phyloP scores from a whole-genome alignment of 2,329 filamentous ascomycete genomes.

The Arthrinium puccinioides region DNA sequence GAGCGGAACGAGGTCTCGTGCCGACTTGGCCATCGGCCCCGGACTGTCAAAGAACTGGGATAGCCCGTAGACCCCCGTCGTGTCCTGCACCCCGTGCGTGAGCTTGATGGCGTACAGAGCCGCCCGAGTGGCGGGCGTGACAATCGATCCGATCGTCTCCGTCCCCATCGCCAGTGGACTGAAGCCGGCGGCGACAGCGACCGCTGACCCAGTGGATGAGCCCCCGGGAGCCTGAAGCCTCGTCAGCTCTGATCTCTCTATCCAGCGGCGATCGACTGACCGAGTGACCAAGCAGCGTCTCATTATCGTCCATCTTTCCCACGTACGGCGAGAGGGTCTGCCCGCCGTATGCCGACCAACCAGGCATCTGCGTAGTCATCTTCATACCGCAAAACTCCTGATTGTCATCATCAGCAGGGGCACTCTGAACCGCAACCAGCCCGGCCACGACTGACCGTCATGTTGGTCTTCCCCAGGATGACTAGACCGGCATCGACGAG shows the following conservation, averaged over 20 bases:
- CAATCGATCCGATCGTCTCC: constrained; percentile 24
- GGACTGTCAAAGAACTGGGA: constrained; percentile 16
- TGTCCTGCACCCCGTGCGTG: constrained; percentile 8
- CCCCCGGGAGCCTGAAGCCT: constrained; percentile 18
- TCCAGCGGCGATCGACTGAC: too few relatives aligned
- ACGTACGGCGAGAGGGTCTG: constrained; percentile 2
- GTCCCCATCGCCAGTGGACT: constrained; percentile 23
- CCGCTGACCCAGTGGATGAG: constrained; percentile 25
- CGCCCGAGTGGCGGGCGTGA: constrained; percentile 12
- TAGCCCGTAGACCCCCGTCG: constrained; percentile 12
- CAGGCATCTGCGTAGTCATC: constrained; percentile 1
- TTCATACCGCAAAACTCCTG: constrained; percentile 9
- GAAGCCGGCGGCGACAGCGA: constrained; percentile 22
- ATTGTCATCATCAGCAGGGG: neutral
- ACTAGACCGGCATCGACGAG: constrained; percentile 15
- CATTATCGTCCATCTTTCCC: neutral
- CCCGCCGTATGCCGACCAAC: constrained; percentile 1
- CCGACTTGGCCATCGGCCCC: constrained; percentile 18
- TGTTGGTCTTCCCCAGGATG: constrained; percentile 18
- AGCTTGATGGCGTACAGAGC: constrained; percentile 21
- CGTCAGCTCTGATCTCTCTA: neutral
- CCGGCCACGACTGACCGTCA: constrained; percentile 15
- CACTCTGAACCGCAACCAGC: too few relatives aligned
- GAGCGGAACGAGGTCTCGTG: neutral
- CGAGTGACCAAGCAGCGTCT: constrained; percentile 3